Evolutionary conservation across 2,329 filamentous ascomycete genomes (phyloP), one percentile per base, ranked within the genome.

Genomic region (Monilinia fructicola): DNA sequence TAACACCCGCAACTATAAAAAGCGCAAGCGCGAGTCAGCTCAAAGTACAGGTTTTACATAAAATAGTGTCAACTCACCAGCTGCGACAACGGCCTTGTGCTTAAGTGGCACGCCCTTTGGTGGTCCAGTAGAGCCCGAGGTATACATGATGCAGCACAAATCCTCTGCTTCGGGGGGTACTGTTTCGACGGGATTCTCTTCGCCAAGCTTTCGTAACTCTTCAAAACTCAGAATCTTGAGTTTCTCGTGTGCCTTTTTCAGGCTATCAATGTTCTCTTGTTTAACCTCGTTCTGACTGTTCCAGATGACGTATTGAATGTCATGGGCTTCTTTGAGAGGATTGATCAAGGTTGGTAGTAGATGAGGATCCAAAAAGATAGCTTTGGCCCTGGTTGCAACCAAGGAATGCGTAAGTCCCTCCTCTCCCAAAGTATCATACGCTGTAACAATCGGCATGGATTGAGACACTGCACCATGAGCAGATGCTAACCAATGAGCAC

Each of bases 51-150:
- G 31, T 38, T 23, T 40, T 95, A 62, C 26, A 35, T 81, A 60
- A 59, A 55, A 72, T 88, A 89, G 74, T 85, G 87, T 77, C 85
- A 92, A 81, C 85, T 78, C 81, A 90, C 88, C 84, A 66, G 90
- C 91, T 70, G 92, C 91, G 66, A 97, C 83, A 50, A 97, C 89
- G 72, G 89, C 90, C 74, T 86, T 89, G 78, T 97, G 93, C 40
- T 88, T 90, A 74, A 97, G 85, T 60, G 92, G 87, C 54, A 96
- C 93, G 75, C 93, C 93, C 82, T 97, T 97, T 65, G 93, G 93
- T 9, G 90, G 84, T 54, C 93, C 93, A 0, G 92, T 96, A 18
- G 92, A 94, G 48, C 93, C 93, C 42, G 93, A 97, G 0, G 93
- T 97, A 77, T 90, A 90, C 87, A 90, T 90, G 77, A 90, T 84